Evolutionary conservation across 2,329 filamentous ascomycete species (phyloP), one percentile per base, ranked within the genome.

Genomic region (Beauveria caledonica): DNA sequence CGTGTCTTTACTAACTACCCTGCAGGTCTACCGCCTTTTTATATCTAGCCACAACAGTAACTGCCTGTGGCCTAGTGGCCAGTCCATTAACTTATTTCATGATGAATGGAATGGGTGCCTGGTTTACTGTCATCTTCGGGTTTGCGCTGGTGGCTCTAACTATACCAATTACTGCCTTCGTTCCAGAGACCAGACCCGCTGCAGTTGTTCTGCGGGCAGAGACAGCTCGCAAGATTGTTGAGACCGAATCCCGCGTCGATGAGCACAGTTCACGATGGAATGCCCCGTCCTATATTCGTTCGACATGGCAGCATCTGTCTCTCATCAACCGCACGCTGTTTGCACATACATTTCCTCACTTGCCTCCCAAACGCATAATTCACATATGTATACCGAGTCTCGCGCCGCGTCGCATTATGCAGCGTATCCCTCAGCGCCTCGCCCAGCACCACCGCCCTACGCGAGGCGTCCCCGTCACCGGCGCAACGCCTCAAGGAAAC

Each of bases 341-440:
- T 21, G 21, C 8, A 79, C 79, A 64, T 82, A 82, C 6, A 67
- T 67, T 51, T 68, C 59, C 1, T 68, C 63, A 2, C 66, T 66
- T 67, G 79, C 76, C 7, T 75, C 70, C 78, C 71, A 58, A 72
- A 72, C 0, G 77, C 78, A 64, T 80, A 82, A 66, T 82, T 81
- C 54, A 79, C 71, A 60, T 80, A 80, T 0, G 72, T 67, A 56
- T 74, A 69, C 55, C 74, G 55, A 29, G 71, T 65, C 0, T 65
- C 60, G 40, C 68, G 62, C 2, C 72, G 75, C 48, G 66, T 73
- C 1, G 68, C 71, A 8, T 68, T 62, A 33, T 69, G 66, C 3
- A 79, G 66, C 5, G 74, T 69, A 5, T 73, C 53, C 3, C 77
- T 71, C 8, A 78, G 61, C 60, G 67, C 61, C 23, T 76, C 70